Evolutionary conservation across 345 rosid genomes (phyloP), one percentile per base, ranked within the genome.

Genomic region (Arabis alpina): DNA sequence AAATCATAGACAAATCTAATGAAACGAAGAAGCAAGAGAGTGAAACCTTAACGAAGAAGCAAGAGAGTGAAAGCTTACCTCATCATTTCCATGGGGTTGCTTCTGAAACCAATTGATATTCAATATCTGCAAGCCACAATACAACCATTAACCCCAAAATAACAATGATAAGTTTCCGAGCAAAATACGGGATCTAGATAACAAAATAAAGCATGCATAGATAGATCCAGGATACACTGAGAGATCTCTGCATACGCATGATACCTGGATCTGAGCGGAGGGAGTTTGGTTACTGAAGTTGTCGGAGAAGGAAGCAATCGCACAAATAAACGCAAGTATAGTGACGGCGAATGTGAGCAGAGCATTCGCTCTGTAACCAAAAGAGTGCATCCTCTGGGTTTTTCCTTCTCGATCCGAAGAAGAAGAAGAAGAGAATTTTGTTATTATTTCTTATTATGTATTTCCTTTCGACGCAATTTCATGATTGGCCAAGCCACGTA

Each of bases 51-150:
- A 2, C 23, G 41, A 36, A 63, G 24, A 15, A 13, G 39, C 27
- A 54, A 48, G 39, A 54, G 36, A 15, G 19, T 37, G 70, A 56
- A 65, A 55, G 28, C 15, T 71, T 42, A 92, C 98, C 93, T 90
- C 98, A 70, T 93, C 98, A 44, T 90, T 88, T 73, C 97, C 96
- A 68, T 86, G 90, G 1, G 87, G 87, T 77, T 90, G 96, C 86
- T 86, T 93, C 81, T 90, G 97, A 56, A 90, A 88, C 98, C 98
- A 87, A 76, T 93, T 93, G 75, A 93, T 80, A 79, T 88, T 87
- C 83, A 87, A 76, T 66, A 92, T 82, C 98, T 93, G 71, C 76
- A 82, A 5, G 73, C 54, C 57, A 75, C 12, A 23, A 0, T 23
- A 11, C 42, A 54, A 49, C 10, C 54, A 67, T 45, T 49, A 70